Conservation (phyloP, 164 flowering plant species). For the Litsea cubeba region DNA sequence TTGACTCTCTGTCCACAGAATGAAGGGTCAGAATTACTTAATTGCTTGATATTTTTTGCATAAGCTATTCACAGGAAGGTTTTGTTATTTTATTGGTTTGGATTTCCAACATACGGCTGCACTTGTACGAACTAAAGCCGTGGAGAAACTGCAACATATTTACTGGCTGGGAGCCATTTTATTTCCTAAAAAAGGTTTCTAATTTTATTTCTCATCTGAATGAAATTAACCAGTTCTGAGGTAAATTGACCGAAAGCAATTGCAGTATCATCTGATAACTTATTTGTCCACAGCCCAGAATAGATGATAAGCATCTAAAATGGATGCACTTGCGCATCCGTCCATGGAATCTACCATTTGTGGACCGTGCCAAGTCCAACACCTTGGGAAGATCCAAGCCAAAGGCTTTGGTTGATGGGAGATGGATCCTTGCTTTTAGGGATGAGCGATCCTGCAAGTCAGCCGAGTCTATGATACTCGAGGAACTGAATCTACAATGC, state of each 20-base stretch:
- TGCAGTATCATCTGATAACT: background rate
- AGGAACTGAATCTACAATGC: constrained; percentile 53
- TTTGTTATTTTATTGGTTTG: background rate
- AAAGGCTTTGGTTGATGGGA: constrained; percentile 78
- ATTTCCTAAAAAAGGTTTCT: background rate
- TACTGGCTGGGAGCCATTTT: background rate
- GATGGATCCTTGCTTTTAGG: constrained; percentile 92
- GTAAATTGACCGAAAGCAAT: background rate
- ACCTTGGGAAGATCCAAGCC: constrained; percentile 35
- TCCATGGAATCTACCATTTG: constrained; percentile 67
- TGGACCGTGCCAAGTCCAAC: constrained; percentile 41
- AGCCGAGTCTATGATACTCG: constrained; percentile 68
- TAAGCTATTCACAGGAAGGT: background rate
- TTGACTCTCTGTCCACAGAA: background rate
- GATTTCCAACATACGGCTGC: background rate
- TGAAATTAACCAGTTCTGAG: background rate
- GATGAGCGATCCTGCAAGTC: constrained; percentile 71
- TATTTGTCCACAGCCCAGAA: constrained; percentile 51
- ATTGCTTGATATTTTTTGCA: background rate
- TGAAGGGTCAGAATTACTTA: background rate
- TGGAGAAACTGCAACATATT: background rate
- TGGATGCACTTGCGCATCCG: constrained; percentile 93
- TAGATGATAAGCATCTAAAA: constrained; percentile 78
- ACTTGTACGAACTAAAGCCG: background rate
- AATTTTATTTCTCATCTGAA: background rate